Evolutionary conservation across 73 alveolate species (phyloP).

Genomic region (Uronychia binucleata): DNA sequence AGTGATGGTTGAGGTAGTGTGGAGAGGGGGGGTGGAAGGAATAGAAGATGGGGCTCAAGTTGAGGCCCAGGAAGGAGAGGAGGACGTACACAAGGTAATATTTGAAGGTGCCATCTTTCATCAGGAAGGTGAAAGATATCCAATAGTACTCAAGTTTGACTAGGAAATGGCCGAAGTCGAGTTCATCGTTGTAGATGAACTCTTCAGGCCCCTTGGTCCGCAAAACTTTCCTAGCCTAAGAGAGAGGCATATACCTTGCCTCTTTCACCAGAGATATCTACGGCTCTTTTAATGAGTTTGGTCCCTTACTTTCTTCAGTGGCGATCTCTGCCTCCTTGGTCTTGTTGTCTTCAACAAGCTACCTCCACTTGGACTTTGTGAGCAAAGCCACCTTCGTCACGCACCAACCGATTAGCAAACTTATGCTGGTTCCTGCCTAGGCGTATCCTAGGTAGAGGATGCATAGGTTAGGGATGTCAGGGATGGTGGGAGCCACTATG

Average conservation of each 20-base stretch:
- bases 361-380: slow-evolving; percentile 35
- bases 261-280: neutral
- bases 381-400: slow-evolving; percentile 7
- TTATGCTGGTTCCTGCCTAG: neutral
- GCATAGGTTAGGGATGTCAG: neutral
- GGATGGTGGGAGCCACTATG: neutral
- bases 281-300: neutral
- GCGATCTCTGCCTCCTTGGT: neutral
- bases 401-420: neutral
- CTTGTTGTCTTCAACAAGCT: slow-evolving; percentile 20
- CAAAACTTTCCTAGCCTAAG: slow-evolving; percentile 44
- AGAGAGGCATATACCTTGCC: slow-evolving; percentile 40
- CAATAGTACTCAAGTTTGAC: slow-evolving; percentile 49
- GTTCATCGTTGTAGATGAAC: slow-evolving; percentile 27
- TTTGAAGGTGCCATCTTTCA: slow-evolving; percentile 40
- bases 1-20: too few species aligned
- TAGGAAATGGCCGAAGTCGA: slow-evolving; percentile 54
- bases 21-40: too few species aligned
- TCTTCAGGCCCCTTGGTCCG: slow-evolving; percentile 58
- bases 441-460: neutral
- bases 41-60: slow-evolving; percentile 84
- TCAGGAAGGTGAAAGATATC: slow-evolving; percentile 23
- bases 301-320: neutral
- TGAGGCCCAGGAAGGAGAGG: slow-evolving; percentile 88
- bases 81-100: slow-evolving; percentile 76